A percentile compares a stretch with the other conserved stretches of the same genome.
These are phyloP conservation scores for Corynascus novoguineensis DNA, from an alignment of 495 filamentous ascomycete species.

Conservation along the genomic window DNA sequence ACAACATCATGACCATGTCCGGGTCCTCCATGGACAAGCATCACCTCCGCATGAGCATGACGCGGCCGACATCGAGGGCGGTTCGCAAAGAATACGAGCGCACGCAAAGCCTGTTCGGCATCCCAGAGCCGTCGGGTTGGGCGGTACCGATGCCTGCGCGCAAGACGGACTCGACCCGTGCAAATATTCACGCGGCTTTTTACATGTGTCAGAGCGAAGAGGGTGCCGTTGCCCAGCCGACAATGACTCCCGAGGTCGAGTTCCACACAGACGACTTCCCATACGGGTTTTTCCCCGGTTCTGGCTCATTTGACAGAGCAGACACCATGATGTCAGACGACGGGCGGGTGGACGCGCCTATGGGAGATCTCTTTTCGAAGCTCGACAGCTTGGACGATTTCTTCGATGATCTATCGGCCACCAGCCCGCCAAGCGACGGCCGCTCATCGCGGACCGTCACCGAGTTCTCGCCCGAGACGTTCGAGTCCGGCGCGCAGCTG, in stretches of 20 bases:
- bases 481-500: constrained; percentile 74
- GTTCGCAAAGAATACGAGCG: constrained; percentile 91
- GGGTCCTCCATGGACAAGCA: constrained; percentile 89
- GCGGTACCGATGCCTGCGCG: constrained; percentile 89
- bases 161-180: constrained; percentile 74
- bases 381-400: constrained; percentile 93
- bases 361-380: constrained; percentile 82
- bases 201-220: constrained; percentile 67
- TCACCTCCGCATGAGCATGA: constrained; percentile 96
- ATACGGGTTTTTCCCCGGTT: constrained; percentile 67
- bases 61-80: constrained; percentile 68
- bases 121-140: constrained; percentile 94
- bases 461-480: constrained; percentile 53
- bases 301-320: constrained; percentile 52
- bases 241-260: constrained; percentile 76
- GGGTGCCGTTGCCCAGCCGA: constrained; percentile 56
- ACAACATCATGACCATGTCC: constrained; percentile 90
- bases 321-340: constrained; percentile 92
- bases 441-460: constrained; percentile 59
- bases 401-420: constrained; percentile 63
- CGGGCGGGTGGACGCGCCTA: constrained; percentile 59
- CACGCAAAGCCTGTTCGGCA: constrained; percentile 90
- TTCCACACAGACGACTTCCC: constrained; percentile 87
- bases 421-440: constrained; percentile 49
- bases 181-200: constrained; percentile 94